phyloP scores from a whole-genome alignment of 345 rosid species.

The Acer saccharum region DNA sequence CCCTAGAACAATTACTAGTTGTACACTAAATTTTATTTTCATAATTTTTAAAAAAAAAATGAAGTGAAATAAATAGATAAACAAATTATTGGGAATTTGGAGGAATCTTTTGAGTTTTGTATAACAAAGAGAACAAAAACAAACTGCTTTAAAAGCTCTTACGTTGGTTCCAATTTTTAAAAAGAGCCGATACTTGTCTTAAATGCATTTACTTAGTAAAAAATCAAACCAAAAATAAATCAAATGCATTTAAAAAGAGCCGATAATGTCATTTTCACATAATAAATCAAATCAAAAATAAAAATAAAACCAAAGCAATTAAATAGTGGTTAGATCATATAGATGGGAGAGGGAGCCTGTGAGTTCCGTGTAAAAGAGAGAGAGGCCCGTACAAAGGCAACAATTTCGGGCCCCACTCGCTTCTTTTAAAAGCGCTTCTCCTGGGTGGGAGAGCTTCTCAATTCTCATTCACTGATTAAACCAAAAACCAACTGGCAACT shows the following conservation, averaged over 20 bases:
- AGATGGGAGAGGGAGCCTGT: too few relatives aligned
- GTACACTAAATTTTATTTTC: too few relatives aligned
- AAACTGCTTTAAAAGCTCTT: not conserved
- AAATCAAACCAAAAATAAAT: too few relatives aligned
- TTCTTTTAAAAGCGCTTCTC: conserved; percentile 24
- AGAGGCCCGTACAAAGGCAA: conserved; percentile 1
- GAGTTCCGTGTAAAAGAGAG: conserved; percentile 26
- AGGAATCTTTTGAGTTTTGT: not conserved
- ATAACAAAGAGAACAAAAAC: not conserved
- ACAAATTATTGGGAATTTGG: not conserved
- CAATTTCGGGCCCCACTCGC: conserved; percentile 11
- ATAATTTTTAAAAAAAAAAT: too few relatives aligned
- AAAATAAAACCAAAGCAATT: too few relatives aligned
- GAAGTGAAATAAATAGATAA: not conserved
- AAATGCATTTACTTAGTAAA: not conserved
- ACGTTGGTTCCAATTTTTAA: not conserved
- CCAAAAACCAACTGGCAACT: conserved; percentile 1
- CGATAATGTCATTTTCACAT: too few relatives aligned
- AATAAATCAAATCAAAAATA: too few relatives aligned
- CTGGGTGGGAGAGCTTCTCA: not conserved
- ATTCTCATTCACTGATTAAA: not conserved
- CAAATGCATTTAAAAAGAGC: too few relatives aligned
- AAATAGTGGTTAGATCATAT: too few relatives aligned
- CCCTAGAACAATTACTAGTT: too few relatives aligned
- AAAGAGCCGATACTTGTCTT: too few relatives aligned